phyloP scores from a whole-genome alignment of 2,329 filamentous ascomycete species.

The Ilyonectria mors-panacis region DNA sequence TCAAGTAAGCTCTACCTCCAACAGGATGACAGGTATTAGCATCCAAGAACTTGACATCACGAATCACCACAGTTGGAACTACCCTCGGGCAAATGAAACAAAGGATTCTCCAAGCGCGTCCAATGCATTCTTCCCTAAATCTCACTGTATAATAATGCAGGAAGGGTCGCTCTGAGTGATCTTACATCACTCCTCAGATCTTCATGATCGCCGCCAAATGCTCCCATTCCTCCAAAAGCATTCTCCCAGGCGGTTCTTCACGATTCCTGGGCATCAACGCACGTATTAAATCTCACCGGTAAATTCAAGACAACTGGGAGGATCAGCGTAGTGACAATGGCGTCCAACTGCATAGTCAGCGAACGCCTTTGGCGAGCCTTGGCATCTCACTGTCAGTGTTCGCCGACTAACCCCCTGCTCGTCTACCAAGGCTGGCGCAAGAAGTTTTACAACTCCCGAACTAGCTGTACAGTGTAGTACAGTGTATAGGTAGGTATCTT shows the following conservation, averaged over 20 bases:
- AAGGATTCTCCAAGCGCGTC: background rate
- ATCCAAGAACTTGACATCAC: background rate
- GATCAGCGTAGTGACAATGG: background rate
- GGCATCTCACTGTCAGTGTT: background rate
- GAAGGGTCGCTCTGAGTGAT: background rate
- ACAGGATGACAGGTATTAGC: conserved; percentile 6
- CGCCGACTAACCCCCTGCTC: background rate
- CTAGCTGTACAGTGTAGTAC: no score
- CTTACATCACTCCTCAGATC: background rate
- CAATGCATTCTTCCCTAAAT: background rate
- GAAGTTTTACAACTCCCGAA: background rate
- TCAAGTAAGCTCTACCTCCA: background rate
- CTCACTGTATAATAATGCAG: background rate
- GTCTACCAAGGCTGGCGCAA: background rate
- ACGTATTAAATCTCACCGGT: background rate
- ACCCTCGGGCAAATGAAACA: background rate
- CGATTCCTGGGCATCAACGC: background rate
- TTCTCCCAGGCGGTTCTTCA: background rate
- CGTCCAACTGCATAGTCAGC: background rate
- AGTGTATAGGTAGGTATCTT: no score
- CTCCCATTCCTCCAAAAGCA: background rate
- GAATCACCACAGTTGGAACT: conserved; percentile 6
- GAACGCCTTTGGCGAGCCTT: background rate
- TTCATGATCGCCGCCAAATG: background rate
- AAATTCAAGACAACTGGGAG: background rate